Evolutionary conservation across 305 asterid species (phyloP).

Genomic region (Andrographis paniculata): DNA sequence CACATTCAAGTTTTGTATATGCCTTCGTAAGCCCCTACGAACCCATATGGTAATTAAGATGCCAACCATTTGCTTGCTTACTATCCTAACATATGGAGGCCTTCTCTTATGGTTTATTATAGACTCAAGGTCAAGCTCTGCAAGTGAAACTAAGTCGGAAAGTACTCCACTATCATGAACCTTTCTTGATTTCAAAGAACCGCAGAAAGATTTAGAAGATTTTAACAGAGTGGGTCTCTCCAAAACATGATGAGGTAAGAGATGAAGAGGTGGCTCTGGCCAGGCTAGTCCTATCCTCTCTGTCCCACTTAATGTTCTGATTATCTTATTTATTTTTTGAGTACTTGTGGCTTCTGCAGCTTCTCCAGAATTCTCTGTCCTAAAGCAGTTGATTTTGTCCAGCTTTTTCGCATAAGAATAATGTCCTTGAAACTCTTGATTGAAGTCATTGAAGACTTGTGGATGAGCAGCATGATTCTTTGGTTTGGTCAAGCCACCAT

Average conservation of each 20-base stretch:
- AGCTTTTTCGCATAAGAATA: slow-evolving; percentile 43
- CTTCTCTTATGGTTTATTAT: slow-evolving; percentile 68
- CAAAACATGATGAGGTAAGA: slow-evolving; percentile 43
- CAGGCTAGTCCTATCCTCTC: slow-evolving; percentile 86
- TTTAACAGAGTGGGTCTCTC: slow-evolving; percentile 50
- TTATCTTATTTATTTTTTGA: slow-evolving; percentile 29
- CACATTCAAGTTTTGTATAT: slow-evolving; percentile 67
- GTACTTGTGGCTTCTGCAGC: slow-evolving; percentile 25
- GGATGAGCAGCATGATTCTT: slow-evolving; percentile 23
- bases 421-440: slow-evolving; percentile 10
- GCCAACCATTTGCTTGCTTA: slow-evolving; percentile 98
- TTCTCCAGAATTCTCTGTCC: slow-evolving; percentile 38
- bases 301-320: slow-evolving; percentile 55
- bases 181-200: slow-evolving; percentile 45
- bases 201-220: slow-evolving; percentile 40
- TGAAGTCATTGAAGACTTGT: slow-evolving; percentile 19
- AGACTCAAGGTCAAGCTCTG: slow-evolving; percentile 69
- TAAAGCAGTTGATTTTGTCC: slow-evolving; percentile 46
- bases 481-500: slow-evolving; percentile 22
- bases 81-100: slow-evolving; percentile 70
- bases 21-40: slow-evolving; percentile 73
- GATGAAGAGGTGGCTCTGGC: slow-evolving; percentile 84
- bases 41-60: slow-evolving; percentile 84
- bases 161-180: slow-evolving; percentile 29
- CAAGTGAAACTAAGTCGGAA: slow-evolving; percentile 43